Base-by-base conservation (phyloP, 2,329 filamentous ascomycete genomes). In the Xylariaceae sp. region DNA sequence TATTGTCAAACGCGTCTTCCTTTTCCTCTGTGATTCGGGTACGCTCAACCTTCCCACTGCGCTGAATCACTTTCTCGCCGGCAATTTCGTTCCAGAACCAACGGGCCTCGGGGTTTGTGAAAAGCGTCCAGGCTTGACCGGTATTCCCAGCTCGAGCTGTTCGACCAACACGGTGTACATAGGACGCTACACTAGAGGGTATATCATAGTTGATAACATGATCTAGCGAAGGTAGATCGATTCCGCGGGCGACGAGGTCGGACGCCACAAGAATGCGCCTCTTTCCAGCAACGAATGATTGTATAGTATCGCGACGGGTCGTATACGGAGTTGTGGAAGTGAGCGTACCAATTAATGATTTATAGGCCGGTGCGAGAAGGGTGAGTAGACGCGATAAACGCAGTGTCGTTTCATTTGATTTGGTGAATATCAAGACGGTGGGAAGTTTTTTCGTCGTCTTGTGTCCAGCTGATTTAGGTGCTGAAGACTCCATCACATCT, bases 161-260 rank as follows among this genome's bases (percentile, higher is more conserved):
- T 45, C 93, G 82, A 29, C 93, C 92, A 2, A 96, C 89, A 33
- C 93, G 85, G 64, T 97, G 93, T 4, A 97, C 83, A 58, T 97
- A 97, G 20, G 83, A 85, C 5, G 85, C 86, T 25, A 90, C 72
- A 59, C 85, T 91, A 4, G 82, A 77, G 0, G 92, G 92, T 41
- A 96, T 76, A 64, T 96, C 92, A 71, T 97, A 97, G 69, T 95
- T 96, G 67, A 97, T 74, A 37, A 97, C 89, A 61, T 95, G 87
- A 27, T 83, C 82, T 37, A 97, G 77, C 37, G 80, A 77, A 1
- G 82, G 80, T 11, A 95, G 75, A 65, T 97, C 92, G 21, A 97
- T 82, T 58, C 92, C 93, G 52, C 92, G 86, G 2, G 90, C 88
- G 1, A 93, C 88, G n/a, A 94, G 85, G 63, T 97, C 92, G 0